Conservation (phyloP, 306 rosid genomes). For the Cucurbita maxima region DNA sequence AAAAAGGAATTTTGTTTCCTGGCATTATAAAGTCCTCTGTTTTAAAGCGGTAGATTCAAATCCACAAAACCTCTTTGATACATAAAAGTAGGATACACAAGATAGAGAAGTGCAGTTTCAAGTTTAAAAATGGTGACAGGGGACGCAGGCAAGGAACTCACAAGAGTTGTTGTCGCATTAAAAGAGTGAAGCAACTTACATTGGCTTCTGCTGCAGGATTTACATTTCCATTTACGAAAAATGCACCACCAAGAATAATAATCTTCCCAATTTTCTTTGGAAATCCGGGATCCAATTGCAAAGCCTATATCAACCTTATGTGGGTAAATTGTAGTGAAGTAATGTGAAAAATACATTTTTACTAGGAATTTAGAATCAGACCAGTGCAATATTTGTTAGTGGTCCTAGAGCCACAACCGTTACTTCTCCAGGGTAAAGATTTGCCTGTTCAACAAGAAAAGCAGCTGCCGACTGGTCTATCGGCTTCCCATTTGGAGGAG, state of each 20-base stretch:
- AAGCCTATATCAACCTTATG: conserved; percentile 30
- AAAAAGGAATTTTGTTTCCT: background rate
- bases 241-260: conserved; percentile 79
- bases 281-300: conserved; percentile 67
- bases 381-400: conserved; percentile 87
- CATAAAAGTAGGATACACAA: background rate
- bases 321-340: background rate
- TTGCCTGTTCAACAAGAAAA: conserved; percentile 70
- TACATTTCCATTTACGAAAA: conserved; percentile 82
- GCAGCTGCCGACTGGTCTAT: conserved; percentile 49
- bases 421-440: conserved; percentile 56
- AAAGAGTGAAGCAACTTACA: conserved; percentile 22
- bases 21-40: background rate
- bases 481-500: conserved; percentile 72
- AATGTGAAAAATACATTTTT: background rate
- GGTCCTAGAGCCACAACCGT: conserved; percentile 90
- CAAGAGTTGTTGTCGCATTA: background rate
- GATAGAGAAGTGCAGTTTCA: background rate
- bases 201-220: conserved; percentile 96
- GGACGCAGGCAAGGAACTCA: background rate
- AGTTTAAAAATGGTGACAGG: background rate
- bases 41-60: background rate
- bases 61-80: background rate
- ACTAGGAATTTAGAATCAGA: conserved; percentile 15
- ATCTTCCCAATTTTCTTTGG: conserved; percentile 57